Evolutionary conservation across 2,329 filamentous ascomycete species (phyloP).

Genomic region (Fusarium falciforme): DNA sequence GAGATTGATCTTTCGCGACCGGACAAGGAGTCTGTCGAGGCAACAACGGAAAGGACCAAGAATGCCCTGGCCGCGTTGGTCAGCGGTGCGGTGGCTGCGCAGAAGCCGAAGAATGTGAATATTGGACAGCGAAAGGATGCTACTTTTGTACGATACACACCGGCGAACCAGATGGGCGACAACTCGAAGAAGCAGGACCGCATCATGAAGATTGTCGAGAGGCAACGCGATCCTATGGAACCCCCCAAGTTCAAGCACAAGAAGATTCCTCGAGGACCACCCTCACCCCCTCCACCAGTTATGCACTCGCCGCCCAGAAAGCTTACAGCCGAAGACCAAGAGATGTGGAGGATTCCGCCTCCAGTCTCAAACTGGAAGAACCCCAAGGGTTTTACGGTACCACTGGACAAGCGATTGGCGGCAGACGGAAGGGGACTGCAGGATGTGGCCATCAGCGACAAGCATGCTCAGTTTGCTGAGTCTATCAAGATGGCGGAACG

Average conservation of each 20-base stretch:
- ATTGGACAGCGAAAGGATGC: slow-evolving; percentile 83
- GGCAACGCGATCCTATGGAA: slow-evolving; percentile 94
- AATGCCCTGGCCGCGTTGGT: slow-evolving; percentile 86
- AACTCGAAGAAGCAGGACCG: slow-evolving; percentile 88
- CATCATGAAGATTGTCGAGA: slow-evolving; percentile 98
- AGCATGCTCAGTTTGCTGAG: slow-evolving; percentile 96
- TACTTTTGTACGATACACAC: slow-evolving; percentile 95
- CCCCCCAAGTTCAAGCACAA: slow-evolving; percentile 99
- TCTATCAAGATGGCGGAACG: slow-evolving; percentile 93
- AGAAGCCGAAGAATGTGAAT: slow-evolving; percentile 96
- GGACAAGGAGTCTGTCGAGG: slow-evolving; percentile 84
- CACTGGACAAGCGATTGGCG: slow-evolving; percentile 93
- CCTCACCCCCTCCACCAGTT: slow-evolving; percentile 90
- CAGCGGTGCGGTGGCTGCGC: slow-evolving; percentile 85
- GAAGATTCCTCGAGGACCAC: slow-evolving; percentile 93
- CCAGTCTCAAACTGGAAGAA: slow-evolving; percentile 99
- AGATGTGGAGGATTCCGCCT: slow-evolving; percentile 90
- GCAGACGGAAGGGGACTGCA: slow-evolving; percentile 92
- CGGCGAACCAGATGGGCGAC: slow-evolving; percentile 95
- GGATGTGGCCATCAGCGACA: slow-evolving; percentile 97
- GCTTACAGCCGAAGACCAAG: slow-evolving; percentile 95
- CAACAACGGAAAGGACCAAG: slow-evolving; percentile 88
- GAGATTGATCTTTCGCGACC: slow-evolving; percentile 90
- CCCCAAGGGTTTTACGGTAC: slow-evolving; percentile 96
- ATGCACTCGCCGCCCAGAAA: slow-evolving; percentile 96